Evolutionary conservation across 1,284 basidiomycete species (phyloP).

Genomic region (Megacollybia platyphylla): DNA sequence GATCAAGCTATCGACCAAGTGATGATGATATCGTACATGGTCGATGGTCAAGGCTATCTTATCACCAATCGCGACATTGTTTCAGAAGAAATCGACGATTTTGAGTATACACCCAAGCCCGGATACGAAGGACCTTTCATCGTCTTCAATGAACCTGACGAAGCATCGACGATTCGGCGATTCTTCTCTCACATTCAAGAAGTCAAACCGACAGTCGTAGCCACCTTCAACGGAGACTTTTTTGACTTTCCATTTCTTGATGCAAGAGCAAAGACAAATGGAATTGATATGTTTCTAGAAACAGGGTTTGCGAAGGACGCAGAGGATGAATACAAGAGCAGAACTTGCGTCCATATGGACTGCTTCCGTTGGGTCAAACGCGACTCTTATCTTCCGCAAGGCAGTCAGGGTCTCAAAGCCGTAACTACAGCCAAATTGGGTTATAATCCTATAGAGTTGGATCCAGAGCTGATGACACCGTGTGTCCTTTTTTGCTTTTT

Average conservation of each 20-base stretch:
- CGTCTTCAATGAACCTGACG: constrained; percentile 91
- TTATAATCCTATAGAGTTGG: constrained; percentile 95
- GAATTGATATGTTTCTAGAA: constrained; percentile 94
- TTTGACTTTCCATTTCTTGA: constrained; percentile 99
- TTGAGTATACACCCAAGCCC: constrained; percentile 97
- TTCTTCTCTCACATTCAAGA: constrained; percentile 95
- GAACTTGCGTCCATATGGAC: constrained; percentile 96
- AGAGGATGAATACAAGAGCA: constrained; percentile 93
- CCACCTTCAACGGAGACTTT: constrained; percentile 98
- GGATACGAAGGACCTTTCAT: constrained; percentile 97
- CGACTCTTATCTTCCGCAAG: constrained; percentile 98
- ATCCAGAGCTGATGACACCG: constrained; percentile 99
- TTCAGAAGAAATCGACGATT: constrained; percentile 95
- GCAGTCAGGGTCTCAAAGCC: constrained; percentile 96
- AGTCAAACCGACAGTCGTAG: constrained; percentile 91
- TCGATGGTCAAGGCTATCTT: constrained; percentile 92
- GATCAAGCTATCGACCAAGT: constrained; percentile 94
- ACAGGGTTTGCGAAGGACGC: constrained; percentile 87
- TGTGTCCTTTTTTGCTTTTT: constrained; percentile 24
- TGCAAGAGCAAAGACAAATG: constrained; percentile 77
- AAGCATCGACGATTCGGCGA: constrained; percentile 71
- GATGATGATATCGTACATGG: constrained; percentile 99
- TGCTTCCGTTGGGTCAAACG: constrained; percentile 99
- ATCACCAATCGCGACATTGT: constrained; percentile 98
- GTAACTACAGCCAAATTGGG: constrained; percentile 96